phyloP scores from a whole-genome alignment of 305 asterid species.

The Fraxinus xanthoxyloides region DNA sequence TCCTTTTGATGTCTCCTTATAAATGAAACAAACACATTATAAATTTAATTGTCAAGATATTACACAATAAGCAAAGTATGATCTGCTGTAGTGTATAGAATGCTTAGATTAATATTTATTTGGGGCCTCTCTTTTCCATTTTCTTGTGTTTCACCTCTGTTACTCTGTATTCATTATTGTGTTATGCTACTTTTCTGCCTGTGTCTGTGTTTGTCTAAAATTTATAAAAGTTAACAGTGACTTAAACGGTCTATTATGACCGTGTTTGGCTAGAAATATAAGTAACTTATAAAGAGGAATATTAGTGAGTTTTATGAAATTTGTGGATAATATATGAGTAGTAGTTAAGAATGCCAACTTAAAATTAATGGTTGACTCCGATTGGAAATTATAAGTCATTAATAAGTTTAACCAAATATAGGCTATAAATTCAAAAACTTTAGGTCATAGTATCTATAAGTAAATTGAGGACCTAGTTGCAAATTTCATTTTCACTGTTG shows the following conservation, averaged over 20 bases:
- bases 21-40: slow-evolving; percentile 40
- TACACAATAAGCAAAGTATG: slow-evolving; percentile 33
- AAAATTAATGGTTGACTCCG: background rate
- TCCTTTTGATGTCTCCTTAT: slow-evolving; percentile 43
- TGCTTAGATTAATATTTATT: background rate
- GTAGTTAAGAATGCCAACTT: background rate
- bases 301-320: background rate
- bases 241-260: background rate
- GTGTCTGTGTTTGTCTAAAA: background rate
- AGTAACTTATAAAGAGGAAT: background rate
- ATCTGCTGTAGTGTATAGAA: slow-evolving; percentile 36
- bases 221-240: background rate
- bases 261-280: background rate
- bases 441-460: background rate
- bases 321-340: background rate
- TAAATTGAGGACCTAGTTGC: background rate
- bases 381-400: background rate
- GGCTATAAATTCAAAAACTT: background rate
- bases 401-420: background rate
- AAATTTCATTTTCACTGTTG: background rate
- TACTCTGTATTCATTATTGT: background rate
- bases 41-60: slow-evolving; percentile 38
- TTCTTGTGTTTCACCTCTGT: background rate
- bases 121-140: background rate
- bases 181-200: background rate